Base-by-base conservation (phyloP, 176 grass and related monocot species). In the Avena insularis region DNA sequence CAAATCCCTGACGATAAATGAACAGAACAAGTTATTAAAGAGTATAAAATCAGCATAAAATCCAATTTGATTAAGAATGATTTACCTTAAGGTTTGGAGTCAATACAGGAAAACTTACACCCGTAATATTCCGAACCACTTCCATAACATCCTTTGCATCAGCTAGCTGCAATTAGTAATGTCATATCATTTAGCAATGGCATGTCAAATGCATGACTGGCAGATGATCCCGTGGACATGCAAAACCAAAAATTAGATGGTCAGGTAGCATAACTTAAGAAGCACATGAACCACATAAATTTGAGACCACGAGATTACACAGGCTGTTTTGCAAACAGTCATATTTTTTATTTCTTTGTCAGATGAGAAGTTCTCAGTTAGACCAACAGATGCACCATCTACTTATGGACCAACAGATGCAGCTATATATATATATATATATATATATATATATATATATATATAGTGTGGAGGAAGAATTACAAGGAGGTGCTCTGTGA, bases 61-160 rank as follows among this genome's bases (percentile, higher is more conserved):
- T 29, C 8, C 65, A 67, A 67, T 8, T 5, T 88, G 63, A 79
- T 51, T 66, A 0, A 69, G 23, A 20, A 59, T 81, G 77, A 25
- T 67, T 83, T 74, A 95, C 93, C 91, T 98, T 95, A 31, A 98
- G 82, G 81, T 98, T 98, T 85, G 96, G 93, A 33, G 93, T 94
- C 85, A 98, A 83, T 79, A 98, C 93, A 71, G 92, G 90, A 91
- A 95, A 89, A 50, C 50, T 60, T 9, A 87, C 93, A 79, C 86
- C 90, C 35, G 93, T 76, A 23, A 95, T 84, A 88, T 83, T 82
- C 69, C 20, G 68, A 92, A 98, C 88, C 48, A 79, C 93, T 91
- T 90, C 74, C 93, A 98, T 92, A 63, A 98, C 93, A 88, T 94
- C 93, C 87, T 94, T 98, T 0, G 93, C 92, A 77, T 98, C 93